phyloP scores from a whole-genome alignment of 163 green algal species.

The Scenedesmus sp. region DNA sequence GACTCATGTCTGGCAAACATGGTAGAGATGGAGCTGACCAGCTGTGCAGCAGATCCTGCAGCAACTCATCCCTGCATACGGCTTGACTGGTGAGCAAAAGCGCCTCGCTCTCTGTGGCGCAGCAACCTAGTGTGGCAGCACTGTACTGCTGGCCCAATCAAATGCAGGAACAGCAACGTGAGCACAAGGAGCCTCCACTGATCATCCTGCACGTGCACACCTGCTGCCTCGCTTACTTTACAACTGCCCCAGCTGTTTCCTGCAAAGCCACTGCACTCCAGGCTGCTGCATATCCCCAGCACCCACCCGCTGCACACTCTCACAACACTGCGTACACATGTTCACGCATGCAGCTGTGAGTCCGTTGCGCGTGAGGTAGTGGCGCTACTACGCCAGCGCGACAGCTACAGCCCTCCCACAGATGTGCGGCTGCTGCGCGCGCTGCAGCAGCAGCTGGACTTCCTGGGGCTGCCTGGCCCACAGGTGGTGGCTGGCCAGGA shows the following conservation, averaged over 20 bases:
- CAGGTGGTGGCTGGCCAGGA: background rate
- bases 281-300: background rate
- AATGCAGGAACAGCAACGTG: too few relatives aligned
- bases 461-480: background rate
- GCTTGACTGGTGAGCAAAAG: background rate
- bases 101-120: background rate
- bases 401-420: background rate
- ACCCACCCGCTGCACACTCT: background rate
- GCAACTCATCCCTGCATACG: background rate
- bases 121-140: too few relatives aligned
- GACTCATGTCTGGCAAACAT: background rate
- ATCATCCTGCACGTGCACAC: too few relatives aligned
- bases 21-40: background rate
- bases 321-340: too few relatives aligned
- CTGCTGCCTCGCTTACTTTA: too few relatives aligned
- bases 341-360: background rate
- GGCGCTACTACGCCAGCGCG: conserved; percentile 16
- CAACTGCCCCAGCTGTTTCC: too few relatives aligned
- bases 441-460: conserved; percentile 23
- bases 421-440: background rate
- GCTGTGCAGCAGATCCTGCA: background rate
- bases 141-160: too few relatives aligned
- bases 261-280: background rate
- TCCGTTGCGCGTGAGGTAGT: background rate
- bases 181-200: too few relatives aligned